phyloP scores from a whole-genome alignment of 2,329 filamentous ascomycete species.

The Monosporascus sp. region DNA sequence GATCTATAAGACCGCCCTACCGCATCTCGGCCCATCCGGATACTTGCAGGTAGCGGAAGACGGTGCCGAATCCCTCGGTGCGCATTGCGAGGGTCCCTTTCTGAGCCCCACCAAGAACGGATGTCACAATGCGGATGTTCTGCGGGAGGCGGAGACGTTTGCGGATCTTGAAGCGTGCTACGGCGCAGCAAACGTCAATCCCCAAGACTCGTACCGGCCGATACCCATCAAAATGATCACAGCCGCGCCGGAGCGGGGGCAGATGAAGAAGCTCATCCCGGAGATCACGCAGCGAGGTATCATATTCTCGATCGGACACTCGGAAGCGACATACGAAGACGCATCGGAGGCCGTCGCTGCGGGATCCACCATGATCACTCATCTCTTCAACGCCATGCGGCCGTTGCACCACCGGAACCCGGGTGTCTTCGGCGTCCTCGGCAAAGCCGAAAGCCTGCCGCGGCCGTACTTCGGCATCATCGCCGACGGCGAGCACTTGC shows the following conservation, averaged over 20 bases:
- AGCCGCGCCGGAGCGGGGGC: constrained; percentile 73
- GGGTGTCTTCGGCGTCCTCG: constrained; percentile 81
- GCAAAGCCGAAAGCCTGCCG: constrained; percentile 51
- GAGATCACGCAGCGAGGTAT: constrained; percentile 62
- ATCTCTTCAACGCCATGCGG: constrained; percentile 91
- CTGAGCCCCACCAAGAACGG: constrained; percentile 79
- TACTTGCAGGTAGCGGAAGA: constrained; percentile 52
- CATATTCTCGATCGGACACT: constrained; percentile 77
- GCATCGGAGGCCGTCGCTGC: constrained; percentile 65
- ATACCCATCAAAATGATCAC: constrained; percentile 72
- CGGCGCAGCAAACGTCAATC: constrained; percentile 60
- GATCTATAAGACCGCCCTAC: constrained; percentile 76
- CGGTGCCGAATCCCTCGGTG: constrained; percentile 82
- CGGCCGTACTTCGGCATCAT: constrained; percentile 86
- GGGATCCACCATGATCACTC: constrained; percentile 84
- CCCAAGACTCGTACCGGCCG: constrained; percentile 28
- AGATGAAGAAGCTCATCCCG: constrained; percentile 64
- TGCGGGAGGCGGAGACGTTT: constrained; percentile 59
- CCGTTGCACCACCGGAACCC: constrained; percentile 88
- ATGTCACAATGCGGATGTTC: constrained; percentile 71
- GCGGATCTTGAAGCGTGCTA: constrained; percentile 67
- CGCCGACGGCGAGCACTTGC: constrained; percentile 83
- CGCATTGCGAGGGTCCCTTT: constrained; percentile 89
- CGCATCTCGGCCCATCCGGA: constrained; percentile 70
- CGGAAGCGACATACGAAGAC: constrained; percentile 80